These are phyloP conservation scores for Aureobasidium sp. DNA, from an alignment of 2,329 filamentous ascomycete species.

Conservation along the genomic window DNA sequence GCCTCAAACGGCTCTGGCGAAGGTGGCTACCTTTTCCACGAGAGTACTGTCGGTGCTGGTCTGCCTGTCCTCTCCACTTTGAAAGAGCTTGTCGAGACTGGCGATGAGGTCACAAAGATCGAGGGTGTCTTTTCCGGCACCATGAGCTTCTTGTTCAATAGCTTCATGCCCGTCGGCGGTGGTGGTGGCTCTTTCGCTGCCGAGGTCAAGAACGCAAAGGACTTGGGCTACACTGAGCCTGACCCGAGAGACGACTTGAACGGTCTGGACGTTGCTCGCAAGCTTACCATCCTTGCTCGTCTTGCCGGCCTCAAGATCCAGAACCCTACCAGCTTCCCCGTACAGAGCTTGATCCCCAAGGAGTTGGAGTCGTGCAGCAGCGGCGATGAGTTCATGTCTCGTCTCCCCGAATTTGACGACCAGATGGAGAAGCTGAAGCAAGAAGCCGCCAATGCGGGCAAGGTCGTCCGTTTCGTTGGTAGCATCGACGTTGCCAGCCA, in stretches of 20 bases:
- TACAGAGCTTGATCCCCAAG: constrained; percentile 92
- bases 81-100: constrained; percentile 94
- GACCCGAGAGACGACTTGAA: constrained; percentile 90
- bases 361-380: constrained; percentile 81
- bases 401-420: constrained; percentile 83
- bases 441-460: constrained; percentile 87
- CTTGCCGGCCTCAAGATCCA: constrained; percentile 84
- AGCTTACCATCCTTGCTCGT: constrained; percentile 93
- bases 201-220: constrained; percentile 92
- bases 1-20: constrained; percentile 65
- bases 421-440: constrained; percentile 91
- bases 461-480: constrained; percentile 94
- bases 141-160: constrained; percentile 99
- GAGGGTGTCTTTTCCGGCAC: constrained; percentile 99
- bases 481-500: constrained; percentile 88
- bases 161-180: constrained; percentile 85
- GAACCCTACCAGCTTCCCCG: constrained; percentile 89
- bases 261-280: constrained; percentile 91
- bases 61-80: constrained; percentile 94
- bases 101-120: constrained; percentile 90
- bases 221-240: constrained; percentile 91
- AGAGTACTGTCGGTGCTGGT: constrained; percentile 94
- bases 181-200: constrained; percentile 87
- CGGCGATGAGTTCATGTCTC: constrained; percentile 87
- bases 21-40: constrained; percentile 89